A percentile compares a stretch with the other conserved stretches of the same genome.
These are phyloP conservation scores for Fusarium hostae DNA, from an alignment of 2,329 filamentous ascomycete species.

Conservation along the genomic window DNA sequence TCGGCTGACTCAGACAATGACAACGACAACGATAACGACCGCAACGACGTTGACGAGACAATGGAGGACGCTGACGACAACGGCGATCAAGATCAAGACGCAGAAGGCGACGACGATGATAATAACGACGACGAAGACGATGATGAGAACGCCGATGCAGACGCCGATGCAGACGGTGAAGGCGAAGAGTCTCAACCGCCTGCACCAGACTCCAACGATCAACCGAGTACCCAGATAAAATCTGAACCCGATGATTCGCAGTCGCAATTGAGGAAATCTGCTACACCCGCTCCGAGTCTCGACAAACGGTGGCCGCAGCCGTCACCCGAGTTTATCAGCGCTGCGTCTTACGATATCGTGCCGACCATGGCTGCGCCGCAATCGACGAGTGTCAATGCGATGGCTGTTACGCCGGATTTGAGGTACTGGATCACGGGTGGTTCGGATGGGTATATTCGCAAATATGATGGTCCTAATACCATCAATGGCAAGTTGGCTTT, in stretches of 20 bases:
- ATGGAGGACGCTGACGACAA: conserved; percentile 61
- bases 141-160: conserved; percentile 50
- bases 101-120: conserved; percentile 34
- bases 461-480: conserved; percentile 94
- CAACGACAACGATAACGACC: conserved; percentile 43
- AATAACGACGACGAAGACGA: conserved; percentile 52
- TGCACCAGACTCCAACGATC: conserved; percentile 42
- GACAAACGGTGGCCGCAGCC: conserved; percentile 65
- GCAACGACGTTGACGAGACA: conserved; percentile 63
- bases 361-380: conserved; percentile 97
- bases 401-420: conserved; percentile 92
- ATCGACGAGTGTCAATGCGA: conserved; percentile 92
- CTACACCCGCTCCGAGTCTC: conserved; percentile 43
- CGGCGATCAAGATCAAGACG: conserved; percentile 51
- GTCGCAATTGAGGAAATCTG: conserved; percentile 42
- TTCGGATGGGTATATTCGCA: conserved; percentile 93
- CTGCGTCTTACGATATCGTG: conserved; percentile 89
- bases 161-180: conserved; percentile 55
- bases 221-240: conserved; percentile 54
- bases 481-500: conserved; percentile 94
- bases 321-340: conserved; percentile 82
- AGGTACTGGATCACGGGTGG: conserved; percentile 95
- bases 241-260: conserved; percentile 38
- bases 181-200: conserved; percentile 45
- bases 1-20: conserved; percentile 47